phyloP scores from a whole-genome alignment of 2,329 filamentous ascomycete genomes.

The Calonectria honghensis region DNA sequence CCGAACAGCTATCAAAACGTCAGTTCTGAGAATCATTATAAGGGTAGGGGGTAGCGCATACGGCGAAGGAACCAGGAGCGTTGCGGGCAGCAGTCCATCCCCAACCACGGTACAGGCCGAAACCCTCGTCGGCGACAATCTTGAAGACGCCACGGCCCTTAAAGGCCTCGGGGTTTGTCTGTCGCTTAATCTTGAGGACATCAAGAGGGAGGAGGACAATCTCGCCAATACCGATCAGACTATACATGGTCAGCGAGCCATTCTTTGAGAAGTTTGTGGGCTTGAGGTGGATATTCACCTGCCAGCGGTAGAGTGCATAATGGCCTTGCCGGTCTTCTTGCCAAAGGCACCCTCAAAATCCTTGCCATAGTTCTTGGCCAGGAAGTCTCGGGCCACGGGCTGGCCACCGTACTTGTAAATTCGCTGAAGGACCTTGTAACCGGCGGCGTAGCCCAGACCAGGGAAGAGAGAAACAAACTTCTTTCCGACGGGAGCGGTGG shows the following conservation, averaged over 20 bases:
- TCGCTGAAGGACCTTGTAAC: slow-evolving; percentile 97
- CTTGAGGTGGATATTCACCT: slow-evolving; percentile 70
- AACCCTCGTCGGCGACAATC: slow-evolving; percentile 95
- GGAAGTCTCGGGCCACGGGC: slow-evolving; percentile 93
- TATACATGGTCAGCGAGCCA: slow-evolving; percentile 60
- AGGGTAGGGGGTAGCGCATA: slow-evolving; percentile 68
- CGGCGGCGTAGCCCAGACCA: slow-evolving; percentile 96
- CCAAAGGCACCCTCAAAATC: slow-evolving; percentile 93
- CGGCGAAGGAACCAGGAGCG: slow-evolving; percentile 96
- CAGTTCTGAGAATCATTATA: slow-evolving; percentile 39
- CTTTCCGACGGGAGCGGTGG: slow-evolving; percentile 78
- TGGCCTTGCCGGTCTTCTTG: slow-evolving; percentile 97
- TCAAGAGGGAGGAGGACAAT: slow-evolving; percentile 96
- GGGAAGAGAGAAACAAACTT: slow-evolving; percentile 98
- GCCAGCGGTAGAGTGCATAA: slow-evolving; percentile 97
- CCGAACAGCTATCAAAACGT: slow-evolving; percentile 85
- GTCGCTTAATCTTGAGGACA: slow-evolving; percentile 99
- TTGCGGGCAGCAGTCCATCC: slow-evolving; percentile 98
- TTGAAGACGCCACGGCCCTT: slow-evolving; percentile 91
- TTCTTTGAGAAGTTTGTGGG: background rate
- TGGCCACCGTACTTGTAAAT: slow-evolving; percentile 99
- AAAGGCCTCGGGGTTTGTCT: slow-evolving; percentile 99
- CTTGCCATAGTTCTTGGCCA: slow-evolving; percentile 85
- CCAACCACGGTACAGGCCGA: slow-evolving; percentile 96
- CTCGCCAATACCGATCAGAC: slow-evolving; percentile 97